Percentiles rank a stretch among this genome's conserved stretches.
phyloP scores from a whole-genome alignment of 2,329 filamentous ascomycete genomes.

The Cercospora sp. region DNA sequence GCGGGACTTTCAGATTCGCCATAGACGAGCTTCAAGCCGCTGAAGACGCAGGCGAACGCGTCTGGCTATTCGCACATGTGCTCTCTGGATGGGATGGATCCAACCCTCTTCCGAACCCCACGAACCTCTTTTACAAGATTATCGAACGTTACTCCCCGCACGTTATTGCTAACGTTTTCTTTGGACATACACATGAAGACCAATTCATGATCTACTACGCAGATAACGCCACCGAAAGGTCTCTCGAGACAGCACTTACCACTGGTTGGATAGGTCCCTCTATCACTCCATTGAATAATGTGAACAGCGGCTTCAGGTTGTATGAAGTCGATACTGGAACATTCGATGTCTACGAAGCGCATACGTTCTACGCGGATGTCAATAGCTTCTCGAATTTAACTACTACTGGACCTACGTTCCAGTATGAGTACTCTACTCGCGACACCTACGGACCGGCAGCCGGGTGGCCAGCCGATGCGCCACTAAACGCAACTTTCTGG shows the following conservation, averaged over 20 bases:
- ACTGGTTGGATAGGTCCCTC: slow-evolving; percentile 55
- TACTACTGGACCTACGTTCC: slow-evolving; percentile 48
- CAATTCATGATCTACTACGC: slow-evolving; percentile 57
- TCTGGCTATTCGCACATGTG: slow-evolving; percentile 58
- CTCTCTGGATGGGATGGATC: slow-evolving; percentile 57
- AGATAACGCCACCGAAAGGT: slow-evolving; percentile 46
- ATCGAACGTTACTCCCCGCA: slow-evolving; percentile 57
- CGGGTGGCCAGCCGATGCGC: slow-evolving; percentile 50
- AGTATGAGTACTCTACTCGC: slow-evolving; percentile 55
- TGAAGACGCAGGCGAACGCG: slow-evolving; percentile 54
- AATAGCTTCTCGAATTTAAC: slow-evolving; percentile 44
- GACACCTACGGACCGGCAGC: slow-evolving; percentile 50
- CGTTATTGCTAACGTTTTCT: slow-evolving; percentile 57
- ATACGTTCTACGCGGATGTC: slow-evolving; percentile 57
- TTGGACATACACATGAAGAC: slow-evolving; percentile 58
- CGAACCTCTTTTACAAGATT: slow-evolving; percentile 57
- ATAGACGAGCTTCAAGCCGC: slow-evolving; percentile 55
- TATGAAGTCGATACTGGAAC: slow-evolving; percentile 57
- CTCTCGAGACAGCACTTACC: slow-evolving; percentile 46
- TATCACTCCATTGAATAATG: slow-evolving; percentile 55
- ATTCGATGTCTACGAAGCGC: slow-evolving; percentile 56
- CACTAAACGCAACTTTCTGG: slow-evolving; percentile 62
- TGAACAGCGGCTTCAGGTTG: slow-evolving; percentile 56
- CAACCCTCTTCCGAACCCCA: slow-evolving; percentile 56
- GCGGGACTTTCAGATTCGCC: slow-evolving; percentile 52